Evolutionary conservation across 306 rosid species (phyloP).

Genomic region (Casuarina equisetifolia): DNA sequence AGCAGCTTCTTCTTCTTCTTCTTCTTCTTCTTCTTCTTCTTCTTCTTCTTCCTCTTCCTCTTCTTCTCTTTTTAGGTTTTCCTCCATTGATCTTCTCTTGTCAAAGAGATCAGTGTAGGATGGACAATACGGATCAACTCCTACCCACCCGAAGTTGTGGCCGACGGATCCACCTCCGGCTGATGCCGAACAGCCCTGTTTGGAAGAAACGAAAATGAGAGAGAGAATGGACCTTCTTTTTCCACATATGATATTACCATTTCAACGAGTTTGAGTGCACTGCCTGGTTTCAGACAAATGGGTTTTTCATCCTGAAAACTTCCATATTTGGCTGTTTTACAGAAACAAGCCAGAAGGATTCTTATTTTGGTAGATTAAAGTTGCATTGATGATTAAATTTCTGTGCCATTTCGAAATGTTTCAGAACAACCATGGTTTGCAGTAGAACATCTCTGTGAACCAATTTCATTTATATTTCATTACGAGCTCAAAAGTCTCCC

Average conservation of each 20-base stretch:
- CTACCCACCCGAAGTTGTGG: conserved; percentile 62
- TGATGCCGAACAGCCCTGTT: conserved; percentile 70
- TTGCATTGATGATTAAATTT: conserved; percentile 29
- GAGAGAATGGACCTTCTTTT: neutral
- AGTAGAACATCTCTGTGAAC: neutral
- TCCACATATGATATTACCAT: neutral
- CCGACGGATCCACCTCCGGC: conserved; percentile 47
- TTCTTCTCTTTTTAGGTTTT: conserved; percentile 10
- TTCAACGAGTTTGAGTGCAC: too few species aligned
- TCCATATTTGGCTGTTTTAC: too few species aligned
- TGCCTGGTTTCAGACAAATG: too few species aligned
- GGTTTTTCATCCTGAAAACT: too few species aligned
- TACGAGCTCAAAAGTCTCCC: neutral
- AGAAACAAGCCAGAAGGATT: too few species aligned
- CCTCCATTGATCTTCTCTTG: conserved; percentile 45
- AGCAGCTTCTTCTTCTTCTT: conserved; percentile 9
- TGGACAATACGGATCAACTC: conserved; percentile 65
- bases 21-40: conserved; percentile 23
- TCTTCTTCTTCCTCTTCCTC: conserved; percentile 9
- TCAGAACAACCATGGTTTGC: conserved; percentile 11
- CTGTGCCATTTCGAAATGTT: conserved; percentile 20
- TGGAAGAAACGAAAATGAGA: neutral
- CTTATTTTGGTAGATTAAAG: conserved; percentile 2
- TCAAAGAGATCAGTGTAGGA: conserved; percentile 50
- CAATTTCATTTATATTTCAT: neutral